phyloP scores from a whole-genome alignment of 441 rosid genomes.

The Cnidoscolus chayamansa region DNA sequence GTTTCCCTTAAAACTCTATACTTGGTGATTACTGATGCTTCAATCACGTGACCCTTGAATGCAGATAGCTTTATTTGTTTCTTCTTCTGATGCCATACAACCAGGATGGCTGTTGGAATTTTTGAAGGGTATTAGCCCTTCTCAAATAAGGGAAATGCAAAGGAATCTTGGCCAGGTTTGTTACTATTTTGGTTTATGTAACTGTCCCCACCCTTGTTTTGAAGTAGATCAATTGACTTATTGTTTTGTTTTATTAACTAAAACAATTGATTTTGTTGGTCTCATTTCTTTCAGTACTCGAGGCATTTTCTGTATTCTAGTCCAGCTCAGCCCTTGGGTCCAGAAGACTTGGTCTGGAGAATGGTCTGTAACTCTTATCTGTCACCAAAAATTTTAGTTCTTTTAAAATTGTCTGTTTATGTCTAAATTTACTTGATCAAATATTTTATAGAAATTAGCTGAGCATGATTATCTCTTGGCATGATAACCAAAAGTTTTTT shows the following conservation, averaged over 20 bases:
- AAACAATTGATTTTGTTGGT: slow-evolving; percentile 15
- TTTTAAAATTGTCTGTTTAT: background rate
- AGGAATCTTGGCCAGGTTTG: slow-evolving; percentile 69
- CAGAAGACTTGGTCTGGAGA: slow-evolving; percentile 92
- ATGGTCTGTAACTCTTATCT: slow-evolving; percentile 46
- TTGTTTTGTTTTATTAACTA: background rate
- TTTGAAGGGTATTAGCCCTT: slow-evolving; percentile 50
- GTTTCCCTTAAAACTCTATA: slow-evolving; percentile 5
- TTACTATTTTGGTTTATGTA: slow-evolving; percentile 12
- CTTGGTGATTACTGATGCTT: slow-evolving; percentile 18
- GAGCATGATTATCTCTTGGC: background rate
- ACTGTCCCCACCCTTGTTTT: background rate
- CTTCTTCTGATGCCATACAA: slow-evolving; percentile 73
- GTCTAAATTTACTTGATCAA: background rate
- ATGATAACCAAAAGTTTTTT: background rate
- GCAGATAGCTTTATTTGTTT: slow-evolving; percentile 82
- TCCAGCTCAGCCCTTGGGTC: slow-evolving; percentile 91
- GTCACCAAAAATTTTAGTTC: background rate
- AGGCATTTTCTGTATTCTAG: slow-evolving; percentile 77
- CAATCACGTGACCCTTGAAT: slow-evolving; percentile 10
- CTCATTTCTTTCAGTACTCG: slow-evolving; percentile 52
- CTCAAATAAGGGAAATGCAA: slow-evolving; percentile 54
- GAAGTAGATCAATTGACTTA: background rate
- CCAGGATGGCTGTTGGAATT: slow-evolving; percentile 76
- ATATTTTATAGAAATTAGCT: background rate